Base-by-base conservation (phyloP, 495 filamentous ascomycete species). In the Ascodesmis nigricans region DNA sequence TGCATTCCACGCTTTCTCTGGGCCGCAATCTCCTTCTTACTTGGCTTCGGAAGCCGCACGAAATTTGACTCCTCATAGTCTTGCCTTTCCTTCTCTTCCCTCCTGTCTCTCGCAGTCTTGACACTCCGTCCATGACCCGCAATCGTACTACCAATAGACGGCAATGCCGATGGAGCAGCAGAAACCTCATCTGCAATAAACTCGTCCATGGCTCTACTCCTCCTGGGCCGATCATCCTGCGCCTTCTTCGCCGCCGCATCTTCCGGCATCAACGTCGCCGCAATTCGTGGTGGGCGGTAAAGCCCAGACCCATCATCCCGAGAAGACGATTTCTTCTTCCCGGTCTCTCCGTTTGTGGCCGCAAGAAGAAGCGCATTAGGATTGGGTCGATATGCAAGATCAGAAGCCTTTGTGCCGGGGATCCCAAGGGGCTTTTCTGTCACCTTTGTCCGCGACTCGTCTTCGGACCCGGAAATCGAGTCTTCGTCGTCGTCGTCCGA, bases 1-100 rank as follows among this genome's bases (percentile, higher is more conserved):
- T 59, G 59, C 14, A 54, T 54, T 23, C 58, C 58, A 42, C 69
- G 65, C 8, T 60, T 58, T 22, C 57, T 51, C 15, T 38, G 35
- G 24, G 48, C 48, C 53, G 62, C 62, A 35, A 57, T 53, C 14
- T 84, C 75, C 59, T 78, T 79, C 64, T 82, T 84, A 53, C 70
- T 75, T 47, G 73, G 65, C 52, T 70, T 72, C 11, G 79, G 79
- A 47, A 93, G 60, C 34, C 83, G 66, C 14, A 80, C 67, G 47
- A 90, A 81, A 57, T 92, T 84, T 39, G 57, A 62, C 58, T 92
- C 82, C 58, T 92, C 82, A 53, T 87, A 92, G 17, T 69, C 64
- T 25, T 59, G 63, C 27, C 73, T 59, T 47, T 83, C 80, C 2
- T 62, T 61, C 55, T 91, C 83, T 21, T 64, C 66, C 29, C 64